These are phyloP conservation scores for Leccinum boreale DNA, from an alignment of 768 basidiomycete genomes.

Conservation along the genomic window DNA sequence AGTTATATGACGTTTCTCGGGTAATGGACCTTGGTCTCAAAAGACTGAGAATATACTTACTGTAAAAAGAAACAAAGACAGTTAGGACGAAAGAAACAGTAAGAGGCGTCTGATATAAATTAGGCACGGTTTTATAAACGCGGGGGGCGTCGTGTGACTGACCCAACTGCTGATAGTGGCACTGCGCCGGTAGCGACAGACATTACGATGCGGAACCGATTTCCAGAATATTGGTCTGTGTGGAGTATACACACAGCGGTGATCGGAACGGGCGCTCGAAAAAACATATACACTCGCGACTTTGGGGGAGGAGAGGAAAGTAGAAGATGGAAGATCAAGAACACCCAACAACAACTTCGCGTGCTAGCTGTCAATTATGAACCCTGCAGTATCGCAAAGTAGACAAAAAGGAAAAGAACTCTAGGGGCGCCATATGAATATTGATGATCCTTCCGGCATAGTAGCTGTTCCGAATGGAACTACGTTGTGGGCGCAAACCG, in stretches of 20 bases:
- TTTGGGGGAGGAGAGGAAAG: neutral
- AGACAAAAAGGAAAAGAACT: neutral
- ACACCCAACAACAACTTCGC: neutral
- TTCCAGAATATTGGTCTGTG: neutral
- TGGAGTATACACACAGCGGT: neutral
- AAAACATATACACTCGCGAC: neutral
- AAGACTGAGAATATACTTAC: neutral
- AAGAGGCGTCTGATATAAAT: neutral
- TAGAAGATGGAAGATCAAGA: neutral
- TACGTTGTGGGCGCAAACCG: constrained; percentile 6
- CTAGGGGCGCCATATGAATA: neutral
- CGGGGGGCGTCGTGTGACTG: neutral
- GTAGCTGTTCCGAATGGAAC: constrained; percentile 1
- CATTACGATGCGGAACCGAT: neutral
- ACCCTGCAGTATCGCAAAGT: neutral
- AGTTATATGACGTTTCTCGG: neutral
- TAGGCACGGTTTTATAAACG: neutral
- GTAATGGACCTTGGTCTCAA: neutral
- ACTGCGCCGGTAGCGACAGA: neutral
- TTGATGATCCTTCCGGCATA: constrained; percentile 19
- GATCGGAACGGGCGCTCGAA: neutral
- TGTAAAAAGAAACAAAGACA: neutral
- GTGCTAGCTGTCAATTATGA: neutral
- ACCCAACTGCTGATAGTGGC: neutral
- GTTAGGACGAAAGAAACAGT: neutral